These are phyloP conservation scores for Fraxinus excelsior DNA, from an alignment of 257 asterid genomes.

Conservation along the genomic window DNA sequence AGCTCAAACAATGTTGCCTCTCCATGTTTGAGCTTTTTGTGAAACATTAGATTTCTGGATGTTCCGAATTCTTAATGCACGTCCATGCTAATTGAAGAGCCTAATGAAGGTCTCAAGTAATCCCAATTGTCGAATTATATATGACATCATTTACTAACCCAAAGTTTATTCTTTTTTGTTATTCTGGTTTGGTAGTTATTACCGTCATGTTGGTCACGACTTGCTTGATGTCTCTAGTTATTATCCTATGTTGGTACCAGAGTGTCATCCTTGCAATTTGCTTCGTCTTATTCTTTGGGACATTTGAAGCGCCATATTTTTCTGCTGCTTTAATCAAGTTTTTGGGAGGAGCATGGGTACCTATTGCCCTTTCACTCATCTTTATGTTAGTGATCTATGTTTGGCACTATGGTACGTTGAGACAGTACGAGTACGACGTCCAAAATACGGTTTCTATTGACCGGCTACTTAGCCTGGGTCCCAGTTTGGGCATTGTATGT, in stretches of 20 bases:
- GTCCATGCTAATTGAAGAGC: background rate
- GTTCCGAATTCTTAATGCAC: background rate
- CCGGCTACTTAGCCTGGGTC: slow-evolving; percentile 74
- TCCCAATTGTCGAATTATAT: background rate
- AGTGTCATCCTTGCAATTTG: slow-evolving; percentile 50
- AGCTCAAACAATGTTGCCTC: too few relatives aligned
- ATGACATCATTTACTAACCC: background rate
- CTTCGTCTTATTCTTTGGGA: slow-evolving; percentile 70
- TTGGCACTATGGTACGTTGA: slow-evolving; percentile 81
- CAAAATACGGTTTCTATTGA: slow-evolving; percentile 78
- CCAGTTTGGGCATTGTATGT: slow-evolving; percentile 76
- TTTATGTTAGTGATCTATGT: slow-evolving; percentile 68
- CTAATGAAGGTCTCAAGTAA: background rate
- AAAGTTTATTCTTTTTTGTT: background rate
- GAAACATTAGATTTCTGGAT: background rate
- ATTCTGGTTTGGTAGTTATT: slow-evolving; percentile 77
- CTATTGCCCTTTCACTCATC: slow-evolving; percentile 57
- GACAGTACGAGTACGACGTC: slow-evolving; percentile 69
- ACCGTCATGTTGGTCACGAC: slow-evolving; percentile 92
- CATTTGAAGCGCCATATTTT: slow-evolving; percentile 74
- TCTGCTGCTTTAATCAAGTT: slow-evolving; percentile 73
- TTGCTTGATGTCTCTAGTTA: slow-evolving; percentile 83
- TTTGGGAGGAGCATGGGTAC: slow-evolving; percentile 89
- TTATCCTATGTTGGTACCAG: slow-evolving; percentile 77
- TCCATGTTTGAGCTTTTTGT: too few relatives aligned